phyloP scores from a whole-genome alignment of 2,329 filamentous ascomycete genomes.

The Chrysosporium keratinophilum region DNA sequence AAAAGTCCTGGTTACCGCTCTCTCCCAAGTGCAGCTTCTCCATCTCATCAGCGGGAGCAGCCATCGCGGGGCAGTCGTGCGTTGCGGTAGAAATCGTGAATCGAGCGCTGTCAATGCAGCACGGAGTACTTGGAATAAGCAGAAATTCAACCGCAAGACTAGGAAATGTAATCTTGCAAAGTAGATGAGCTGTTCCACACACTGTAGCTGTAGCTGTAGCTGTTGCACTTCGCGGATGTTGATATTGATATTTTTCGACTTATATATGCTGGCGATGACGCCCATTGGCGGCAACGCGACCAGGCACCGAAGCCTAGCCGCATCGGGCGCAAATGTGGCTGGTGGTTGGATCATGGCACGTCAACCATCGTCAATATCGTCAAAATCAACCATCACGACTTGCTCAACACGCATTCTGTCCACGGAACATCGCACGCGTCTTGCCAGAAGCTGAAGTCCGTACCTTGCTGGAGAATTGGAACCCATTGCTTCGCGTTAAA shows the following conservation, averaged over 20 bases:
- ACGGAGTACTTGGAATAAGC: not conserved
- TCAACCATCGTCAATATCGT: not conserved
- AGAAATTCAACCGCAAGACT: not conserved
- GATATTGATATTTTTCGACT: no score
- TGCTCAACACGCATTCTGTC: no score
- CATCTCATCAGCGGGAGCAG: constrained; percentile 13
- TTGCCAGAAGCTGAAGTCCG: not conserved
- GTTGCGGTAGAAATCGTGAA: not conserved
- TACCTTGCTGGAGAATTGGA: not conserved
- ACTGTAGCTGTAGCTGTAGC: no score
- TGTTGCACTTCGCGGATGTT: no score
- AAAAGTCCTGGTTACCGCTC: constrained; percentile 8
- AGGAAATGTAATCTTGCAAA: not conserved
- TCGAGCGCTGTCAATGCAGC: not conserved
- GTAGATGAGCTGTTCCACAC: no score
- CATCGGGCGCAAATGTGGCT: not conserved
- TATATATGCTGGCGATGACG: not conserved
- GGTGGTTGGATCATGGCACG: not conserved
- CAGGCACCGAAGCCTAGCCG: not conserved
- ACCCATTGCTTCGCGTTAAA: no score
- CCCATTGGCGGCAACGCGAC: not conserved
- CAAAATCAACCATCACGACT: not conserved
- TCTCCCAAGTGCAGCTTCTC: constrained; percentile 13
- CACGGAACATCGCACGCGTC: not conserved
- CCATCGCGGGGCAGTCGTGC: constrained; percentile 8